Evolutionary conservation across 1,284 basidiomycete genomes (phyloP).

Genomic region (Xerocomus amazonicus): DNA sequence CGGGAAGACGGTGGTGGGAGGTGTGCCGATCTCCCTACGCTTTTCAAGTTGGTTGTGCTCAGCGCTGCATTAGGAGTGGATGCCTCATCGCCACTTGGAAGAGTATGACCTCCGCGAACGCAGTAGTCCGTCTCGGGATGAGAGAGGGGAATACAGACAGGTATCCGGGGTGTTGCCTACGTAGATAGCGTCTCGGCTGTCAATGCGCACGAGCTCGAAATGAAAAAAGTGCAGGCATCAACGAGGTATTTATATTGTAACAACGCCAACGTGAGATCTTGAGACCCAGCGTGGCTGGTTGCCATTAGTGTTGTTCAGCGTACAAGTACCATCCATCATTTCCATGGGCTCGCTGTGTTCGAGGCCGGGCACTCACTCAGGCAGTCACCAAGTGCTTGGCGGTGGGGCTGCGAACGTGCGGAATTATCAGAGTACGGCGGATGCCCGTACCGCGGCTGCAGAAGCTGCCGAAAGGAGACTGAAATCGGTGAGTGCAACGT

Average conservation of each 20-base stretch:
- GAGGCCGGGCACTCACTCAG: constrained; percentile 49
- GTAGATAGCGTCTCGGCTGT: constrained; percentile 16
- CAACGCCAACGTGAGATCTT: constrained; percentile 14
- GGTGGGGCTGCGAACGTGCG: constrained; percentile 23
- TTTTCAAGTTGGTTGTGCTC: constrained; percentile 23
- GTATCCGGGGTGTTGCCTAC: constrained; percentile 31
- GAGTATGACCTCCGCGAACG: constrained; percentile 47
- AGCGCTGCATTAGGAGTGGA: constrained; percentile 47
- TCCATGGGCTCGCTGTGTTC: constrained; percentile 69
- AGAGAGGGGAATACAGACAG: constrained; percentile 41
- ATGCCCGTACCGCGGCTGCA: constrained; percentile 61
- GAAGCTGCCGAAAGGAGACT: constrained; percentile 66
- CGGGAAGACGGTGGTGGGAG: constrained; percentile 74
- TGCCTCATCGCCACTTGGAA: constrained; percentile 52
- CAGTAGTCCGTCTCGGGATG: constrained; percentile 30
- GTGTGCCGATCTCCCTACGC: constrained; percentile 40
- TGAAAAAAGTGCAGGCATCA: constrained; percentile 4
- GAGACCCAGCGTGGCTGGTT: not conserved
- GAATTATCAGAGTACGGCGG: constrained; percentile 30
- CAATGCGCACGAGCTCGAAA: not conserved
- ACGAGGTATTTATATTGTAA: constrained; percentile 14
- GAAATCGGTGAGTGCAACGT: constrained; percentile 49
- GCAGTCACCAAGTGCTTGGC: constrained; percentile 53
- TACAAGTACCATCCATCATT: too few relatives aligned
- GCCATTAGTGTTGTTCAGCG: not conserved